phyloP scores from a whole-genome alignment of 2,329 filamentous ascomycete genomes.

The Phoma sp. region DNA sequence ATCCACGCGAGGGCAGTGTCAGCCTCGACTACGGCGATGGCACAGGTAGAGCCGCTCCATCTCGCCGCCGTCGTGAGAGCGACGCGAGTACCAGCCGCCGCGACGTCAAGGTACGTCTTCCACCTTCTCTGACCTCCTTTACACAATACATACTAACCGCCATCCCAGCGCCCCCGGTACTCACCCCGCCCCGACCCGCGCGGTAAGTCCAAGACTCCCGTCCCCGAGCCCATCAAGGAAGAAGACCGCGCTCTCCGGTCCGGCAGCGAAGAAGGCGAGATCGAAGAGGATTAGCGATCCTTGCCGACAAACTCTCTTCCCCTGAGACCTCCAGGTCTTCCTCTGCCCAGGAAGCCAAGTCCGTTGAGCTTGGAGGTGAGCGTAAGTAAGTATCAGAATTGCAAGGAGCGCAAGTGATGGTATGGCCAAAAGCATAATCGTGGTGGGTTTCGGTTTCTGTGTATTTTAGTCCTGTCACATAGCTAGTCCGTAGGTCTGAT shows the following conservation, averaged over 20 bases:
- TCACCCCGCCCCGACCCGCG: slow-evolving; percentile 57
- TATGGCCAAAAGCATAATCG: neutral
- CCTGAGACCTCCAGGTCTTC: neutral
- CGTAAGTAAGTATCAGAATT: neutral
- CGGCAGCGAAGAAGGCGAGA: slow-evolving; percentile 97
- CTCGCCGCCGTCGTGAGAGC: slow-evolving; percentile 75
- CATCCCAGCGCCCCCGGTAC: slow-evolving; percentile 54
- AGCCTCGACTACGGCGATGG: slow-evolving; percentile 90
- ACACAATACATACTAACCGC: slow-evolving; percentile 16
- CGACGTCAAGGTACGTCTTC: slow-evolving; percentile 51
- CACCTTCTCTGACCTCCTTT: neutral
- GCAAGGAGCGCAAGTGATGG: neutral
- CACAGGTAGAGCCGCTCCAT: slow-evolving; percentile 58
- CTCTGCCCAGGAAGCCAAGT: neutral
- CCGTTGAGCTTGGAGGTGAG: neutral
- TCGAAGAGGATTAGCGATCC: slow-evolving; percentile 71
- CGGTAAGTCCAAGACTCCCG: slow-evolving; percentile 63
- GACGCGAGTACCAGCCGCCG: slow-evolving; percentile 60
- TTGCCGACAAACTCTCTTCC: slow-evolving; percentile 2
- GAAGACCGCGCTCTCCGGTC: slow-evolving; percentile 74
- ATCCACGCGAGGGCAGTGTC: slow-evolving; percentile 73
- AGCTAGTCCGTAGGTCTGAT: neutral
- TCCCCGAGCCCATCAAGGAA: slow-evolving; percentile 51
- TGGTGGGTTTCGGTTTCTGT: neutral
- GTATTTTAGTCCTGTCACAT: neutral